Evolutionary conservation across 2,329 filamentous ascomycete genomes (phyloP), one percentile per base, ranked within the genome.

Genomic region (Arachnomyces sp.): DNA sequence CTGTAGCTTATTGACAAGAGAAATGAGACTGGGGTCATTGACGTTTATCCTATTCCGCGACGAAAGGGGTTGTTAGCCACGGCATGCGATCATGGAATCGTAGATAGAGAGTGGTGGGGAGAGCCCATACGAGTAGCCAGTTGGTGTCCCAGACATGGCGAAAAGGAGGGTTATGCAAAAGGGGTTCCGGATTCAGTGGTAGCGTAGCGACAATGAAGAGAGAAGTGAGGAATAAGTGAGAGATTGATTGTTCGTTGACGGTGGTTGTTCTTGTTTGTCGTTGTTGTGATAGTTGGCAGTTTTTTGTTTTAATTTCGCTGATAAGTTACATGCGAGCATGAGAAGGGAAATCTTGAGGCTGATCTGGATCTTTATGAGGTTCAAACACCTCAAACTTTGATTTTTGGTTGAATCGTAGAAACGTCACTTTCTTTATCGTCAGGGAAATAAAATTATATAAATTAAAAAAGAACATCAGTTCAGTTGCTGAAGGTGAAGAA

Each of bases 1-100:
- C 66, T 98, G 92, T 35, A 98, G 82, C 74, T 94, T 96, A 75
- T 98, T 98, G 63, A 98, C 92, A 55, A 96, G 84, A 25, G 80
- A 82, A 56, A 84, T 84, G 54, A 84, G 71, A 50, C 72, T 72
- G 17, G 80, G 80, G 56, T 84, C 80, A 60, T 84, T 84, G 46
- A 84, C 80, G 61, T 83, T 84, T 63, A 83, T 81, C 54, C 79
- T 83, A 7, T 16, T 13, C 31, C 31, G 31, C 31, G 31, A n/a
- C n/a, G 31, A 13, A 16, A 5, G 31, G 12, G n/a, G 31, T 32
- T 16, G 15, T 13, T 32, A 32, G 15, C n/a, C n/a, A 16, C 12
- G 31, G 15, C n/a, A n/a, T 30, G 8, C n/a, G n/a, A 50, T 32
- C 39, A 44, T 44, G 37, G 44, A 32, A 46, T 56, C 51, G 32